These are phyloP conservation scores for Metschnikowia peoriensis DNA, from an alignment of 805 yeast genomes.

Conservation along the genomic window DNA sequence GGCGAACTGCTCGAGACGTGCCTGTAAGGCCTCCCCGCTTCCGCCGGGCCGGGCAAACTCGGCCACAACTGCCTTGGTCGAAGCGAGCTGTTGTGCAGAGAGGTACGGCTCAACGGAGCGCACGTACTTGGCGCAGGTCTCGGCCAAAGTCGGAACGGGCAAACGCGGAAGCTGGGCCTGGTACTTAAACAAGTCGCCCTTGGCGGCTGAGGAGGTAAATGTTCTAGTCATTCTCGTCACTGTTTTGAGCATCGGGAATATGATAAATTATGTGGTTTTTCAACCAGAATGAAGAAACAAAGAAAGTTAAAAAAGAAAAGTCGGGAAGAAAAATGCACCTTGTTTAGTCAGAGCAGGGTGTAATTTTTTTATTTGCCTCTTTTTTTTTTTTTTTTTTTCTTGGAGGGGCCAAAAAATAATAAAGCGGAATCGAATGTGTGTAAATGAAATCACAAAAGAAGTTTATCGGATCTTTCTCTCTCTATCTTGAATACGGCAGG, in stretches of 20 bases:
- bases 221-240: constrained; percentile 19
- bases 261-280: neutral
- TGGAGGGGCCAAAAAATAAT: no score
- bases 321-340: neutral
- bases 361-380: no score
- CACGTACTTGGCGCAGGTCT: constrained; percentile 69
- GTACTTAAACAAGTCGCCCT: constrained; percentile 69
- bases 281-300: neutral
- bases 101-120: constrained; percentile 70
- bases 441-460: no score
- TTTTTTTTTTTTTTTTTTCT: no score
- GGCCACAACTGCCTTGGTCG: constrained; percentile 55
- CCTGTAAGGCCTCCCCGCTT: constrained; percentile 65
- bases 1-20: constrained; percentile 59
- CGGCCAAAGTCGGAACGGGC: constrained; percentile 81
- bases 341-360: no score
- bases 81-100: constrained; percentile 47
- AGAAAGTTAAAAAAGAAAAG: neutral
- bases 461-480: no score
- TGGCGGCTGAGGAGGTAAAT: constrained; percentile 29
- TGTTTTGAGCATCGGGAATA: constrained; percentile 14
- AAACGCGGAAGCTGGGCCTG: constrained; percentile 76
- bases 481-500: no score
- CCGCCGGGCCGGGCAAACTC: constrained; percentile 66
- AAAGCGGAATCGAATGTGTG: no score